These are phyloP conservation scores for Coemansia sp. DNA, from an alignment of 192 early-diverging fungal genomes.

Conservation along the genomic window DNA sequence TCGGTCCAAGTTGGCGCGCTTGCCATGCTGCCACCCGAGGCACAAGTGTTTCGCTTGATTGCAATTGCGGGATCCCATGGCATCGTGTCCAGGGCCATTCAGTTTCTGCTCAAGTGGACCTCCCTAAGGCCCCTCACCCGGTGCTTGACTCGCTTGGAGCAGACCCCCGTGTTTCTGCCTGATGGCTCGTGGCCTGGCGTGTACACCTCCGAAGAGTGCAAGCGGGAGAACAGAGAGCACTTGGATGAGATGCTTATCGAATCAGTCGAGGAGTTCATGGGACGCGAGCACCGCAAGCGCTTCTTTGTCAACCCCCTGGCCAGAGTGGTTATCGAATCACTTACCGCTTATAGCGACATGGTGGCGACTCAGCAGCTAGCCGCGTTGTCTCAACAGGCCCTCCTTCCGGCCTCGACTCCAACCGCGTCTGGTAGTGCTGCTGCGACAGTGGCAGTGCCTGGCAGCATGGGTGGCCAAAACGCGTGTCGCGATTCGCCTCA, in stretches of 20 bases:
- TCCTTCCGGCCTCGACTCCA: neutral
- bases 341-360: constrained; percentile 10
- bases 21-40: constrained; percentile 21
- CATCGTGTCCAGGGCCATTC: constrained; percentile 19
- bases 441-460: neutral
- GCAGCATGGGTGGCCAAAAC: too few species aligned
- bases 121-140: constrained; percentile 6
- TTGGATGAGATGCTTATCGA: constrained; percentile 23
- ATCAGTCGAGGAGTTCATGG: constrained; percentile 29
- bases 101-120: constrained; percentile 14
- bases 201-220: constrained; percentile 3
- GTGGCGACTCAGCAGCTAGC: neutral
- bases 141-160: constrained; percentile 21
- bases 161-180: constrained; percentile 13
- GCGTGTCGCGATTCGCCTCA: neutral
- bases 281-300: constrained; percentile 50
- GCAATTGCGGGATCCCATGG: constrained; percentile 41
- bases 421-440: neutral
- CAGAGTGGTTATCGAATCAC: constrained; percentile 12
- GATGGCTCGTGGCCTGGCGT: constrained; percentile 35
- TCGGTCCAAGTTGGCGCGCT: constrained; percentile 25
- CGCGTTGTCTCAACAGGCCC: too few species aligned
- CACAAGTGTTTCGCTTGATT: constrained; percentile 47
- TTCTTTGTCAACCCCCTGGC: constrained; percentile 39
- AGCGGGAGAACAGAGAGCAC: constrained; percentile 12